These are phyloP conservation scores for Pugionium dolabratum DNA, from an alignment of 345 rosid species.

Conservation along the genomic window DNA sequence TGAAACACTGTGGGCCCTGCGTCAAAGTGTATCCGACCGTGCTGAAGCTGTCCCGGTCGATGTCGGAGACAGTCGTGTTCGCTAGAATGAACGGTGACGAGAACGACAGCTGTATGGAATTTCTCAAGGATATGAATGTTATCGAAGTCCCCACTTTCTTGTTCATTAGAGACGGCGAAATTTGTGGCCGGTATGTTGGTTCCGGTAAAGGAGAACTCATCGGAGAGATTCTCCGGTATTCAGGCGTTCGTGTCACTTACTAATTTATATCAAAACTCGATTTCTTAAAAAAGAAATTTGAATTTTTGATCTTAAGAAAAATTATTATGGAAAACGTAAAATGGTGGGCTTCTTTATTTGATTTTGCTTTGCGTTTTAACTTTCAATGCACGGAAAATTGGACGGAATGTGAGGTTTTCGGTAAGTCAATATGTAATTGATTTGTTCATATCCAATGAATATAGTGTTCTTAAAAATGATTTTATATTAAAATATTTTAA, in stretches of 20 bases:
- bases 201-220: conserved; percentile 95
- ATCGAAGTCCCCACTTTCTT: conserved; percentile 84
- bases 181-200: conserved; percentile 81
- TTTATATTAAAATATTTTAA: too few species aligned
- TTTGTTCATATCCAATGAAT: too few species aligned
- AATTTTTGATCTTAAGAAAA: too few species aligned
- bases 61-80: conserved; percentile 70
- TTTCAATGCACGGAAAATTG: too few species aligned
- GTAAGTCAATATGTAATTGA: too few species aligned
- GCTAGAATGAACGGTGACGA: conserved; percentile 96
- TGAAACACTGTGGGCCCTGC: conserved; percentile 91
- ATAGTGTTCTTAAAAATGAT: too few species aligned
- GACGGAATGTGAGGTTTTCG: too few species aligned
- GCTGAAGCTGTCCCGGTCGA: conserved; percentile 69
- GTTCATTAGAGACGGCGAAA: conserved; percentile 78
- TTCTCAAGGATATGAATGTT: conserved; percentile 80
- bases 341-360: too few species aligned
- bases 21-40: conserved; percentile 96
- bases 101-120: conserved; percentile 91
- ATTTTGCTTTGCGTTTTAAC: background rate
- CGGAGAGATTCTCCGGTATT: conserved; percentile 87
- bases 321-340: too few species aligned
- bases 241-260: conserved; percentile 83
- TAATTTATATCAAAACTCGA: conserved; percentile 21
- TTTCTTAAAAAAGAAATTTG: background rate